Conservation (phyloP, 2,329 filamentous ascomycete species). For the Knoxdaviesia capensis region DNA sequence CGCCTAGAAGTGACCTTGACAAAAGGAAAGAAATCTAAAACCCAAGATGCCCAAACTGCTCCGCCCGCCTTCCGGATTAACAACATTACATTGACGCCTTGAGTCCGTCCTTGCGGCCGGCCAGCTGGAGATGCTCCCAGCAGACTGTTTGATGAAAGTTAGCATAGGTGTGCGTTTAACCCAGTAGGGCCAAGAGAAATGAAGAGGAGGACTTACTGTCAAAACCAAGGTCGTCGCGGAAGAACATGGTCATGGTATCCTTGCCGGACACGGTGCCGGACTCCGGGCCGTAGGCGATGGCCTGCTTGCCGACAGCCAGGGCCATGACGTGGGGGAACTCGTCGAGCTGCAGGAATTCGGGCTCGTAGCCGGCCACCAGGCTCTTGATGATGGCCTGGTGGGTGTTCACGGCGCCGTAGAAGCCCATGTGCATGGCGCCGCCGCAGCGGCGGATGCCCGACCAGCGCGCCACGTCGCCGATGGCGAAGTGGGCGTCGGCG, state of each 20-base stretch:
- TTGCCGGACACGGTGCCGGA: conserved; percentile 37
- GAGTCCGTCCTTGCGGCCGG: conserved; percentile 8
- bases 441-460: conserved; percentile 65
- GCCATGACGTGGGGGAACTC: conserved; percentile 47
- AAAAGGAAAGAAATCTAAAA: too few species aligned
- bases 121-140: conserved; percentile 31
- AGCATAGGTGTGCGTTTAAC: conserved; percentile 2
- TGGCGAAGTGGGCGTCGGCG: conserved; percentile 40
- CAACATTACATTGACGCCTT: background rate
- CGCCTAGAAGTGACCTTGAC: too few species aligned
- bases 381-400: conserved; percentile 36
- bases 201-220: conserved; percentile 25
- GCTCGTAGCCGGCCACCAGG: conserved; percentile 16
- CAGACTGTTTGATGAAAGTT: conserved; percentile 20
- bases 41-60: too few species aligned
- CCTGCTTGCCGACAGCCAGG: conserved; percentile 49
- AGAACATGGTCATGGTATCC: conserved; percentile 42
- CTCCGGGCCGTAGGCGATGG: conserved; percentile 38
- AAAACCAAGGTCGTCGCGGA: conserved; percentile 48
- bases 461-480: conserved; percentile 52
- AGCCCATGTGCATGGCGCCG: conserved; percentile 54
- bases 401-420: conserved; percentile 44
- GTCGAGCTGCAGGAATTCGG: conserved; percentile 26
- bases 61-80: too few species aligned
- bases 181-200: background rate